These are phyloP conservation scores for Pestalotiopsis sp. DNA, from an alignment of 2,329 filamentous ascomycete genomes.

Conservation along the genomic window DNA sequence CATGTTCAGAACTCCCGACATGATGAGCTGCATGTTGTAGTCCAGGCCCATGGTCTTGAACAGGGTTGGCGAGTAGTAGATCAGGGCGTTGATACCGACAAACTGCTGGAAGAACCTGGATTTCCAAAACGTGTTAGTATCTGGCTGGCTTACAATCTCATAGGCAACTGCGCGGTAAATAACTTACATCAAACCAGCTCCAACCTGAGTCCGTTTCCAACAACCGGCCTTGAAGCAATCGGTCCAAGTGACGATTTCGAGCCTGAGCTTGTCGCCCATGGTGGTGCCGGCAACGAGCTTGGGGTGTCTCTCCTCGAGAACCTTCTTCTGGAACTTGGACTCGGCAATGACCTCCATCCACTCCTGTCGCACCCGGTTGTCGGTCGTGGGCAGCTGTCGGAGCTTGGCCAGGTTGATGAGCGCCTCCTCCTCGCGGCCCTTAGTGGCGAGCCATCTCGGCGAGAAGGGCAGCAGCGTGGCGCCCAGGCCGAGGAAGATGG, in stretches of 20 bases:
- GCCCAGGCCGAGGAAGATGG: neutral
- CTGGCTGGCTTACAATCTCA: constrained; percentile 31
- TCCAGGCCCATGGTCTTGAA: constrained; percentile 49
- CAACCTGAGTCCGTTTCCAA: constrained; percentile 47
- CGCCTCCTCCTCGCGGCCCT: constrained; percentile 15
- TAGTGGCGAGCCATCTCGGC: constrained; percentile 13
- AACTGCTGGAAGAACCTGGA: constrained; percentile 30
- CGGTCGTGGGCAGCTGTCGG: constrained; percentile 48
- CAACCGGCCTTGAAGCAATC: constrained; percentile 53
- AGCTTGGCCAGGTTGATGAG: constrained; percentile 36
- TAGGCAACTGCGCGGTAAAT: constrained; percentile 39
- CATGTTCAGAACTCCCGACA: constrained; percentile 49
- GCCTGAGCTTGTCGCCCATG: constrained; percentile 37
- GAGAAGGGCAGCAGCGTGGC: constrained; percentile 7
- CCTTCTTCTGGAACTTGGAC: constrained; percentile 51
- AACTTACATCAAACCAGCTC: constrained; percentile 48
- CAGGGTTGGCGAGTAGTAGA: constrained; percentile 49
- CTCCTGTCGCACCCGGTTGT: constrained; percentile 54
- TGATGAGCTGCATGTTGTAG: constrained; percentile 45
- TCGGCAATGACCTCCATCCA: constrained; percentile 53
- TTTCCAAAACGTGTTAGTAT: neutral
- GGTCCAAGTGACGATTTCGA: constrained; percentile 49
- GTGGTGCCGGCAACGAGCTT: constrained; percentile 27
- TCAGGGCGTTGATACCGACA: constrained; percentile 50
- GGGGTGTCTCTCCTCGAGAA: constrained; percentile 36